Conservation (phyloP, 371 early-diverging fungal genomes). For the Mucor lusitanicus region DNA sequence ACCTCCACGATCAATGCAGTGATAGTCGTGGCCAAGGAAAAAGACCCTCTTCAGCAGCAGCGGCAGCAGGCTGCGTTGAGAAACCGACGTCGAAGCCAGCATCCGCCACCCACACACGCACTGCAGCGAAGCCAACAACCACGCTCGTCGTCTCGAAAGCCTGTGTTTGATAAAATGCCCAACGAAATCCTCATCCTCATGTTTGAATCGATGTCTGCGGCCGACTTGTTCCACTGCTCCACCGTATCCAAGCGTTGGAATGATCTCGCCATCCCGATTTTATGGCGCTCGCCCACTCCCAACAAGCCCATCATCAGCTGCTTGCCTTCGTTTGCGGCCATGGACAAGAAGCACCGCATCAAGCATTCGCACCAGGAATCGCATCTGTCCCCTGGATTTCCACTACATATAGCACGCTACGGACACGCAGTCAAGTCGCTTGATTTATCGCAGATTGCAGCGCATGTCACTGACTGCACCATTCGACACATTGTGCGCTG, state of each 20-base stretch:
- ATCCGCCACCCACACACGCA: background rate
- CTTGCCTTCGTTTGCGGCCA: conserved; percentile 13
- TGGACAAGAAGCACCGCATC: conserved; percentile 9
- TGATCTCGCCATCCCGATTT: conserved; percentile 32
- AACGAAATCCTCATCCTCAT: conserved; percentile 34
- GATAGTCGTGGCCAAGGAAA: conserved; percentile 11
- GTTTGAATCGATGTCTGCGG: conserved; percentile 22
- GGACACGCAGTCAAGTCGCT: conserved; percentile 31
- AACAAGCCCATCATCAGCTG: conserved; percentile 23
- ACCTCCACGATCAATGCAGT: conserved; percentile 18
- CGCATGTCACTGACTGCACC: conserved; percentile 30
- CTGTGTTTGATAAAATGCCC: conserved; percentile 18
- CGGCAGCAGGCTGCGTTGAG: background rate
- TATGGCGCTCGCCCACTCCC: conserved; percentile 39
- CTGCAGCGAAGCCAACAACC: background rate
- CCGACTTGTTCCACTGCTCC: conserved; percentile 28
- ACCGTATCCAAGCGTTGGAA: conserved; percentile 39
- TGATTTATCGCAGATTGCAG: conserved; percentile 19
- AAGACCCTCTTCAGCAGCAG: background rate
- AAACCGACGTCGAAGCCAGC: conserved; percentile 2
- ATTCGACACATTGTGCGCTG: conserved; percentile 27
- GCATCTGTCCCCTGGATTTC: conserved; percentile 21
- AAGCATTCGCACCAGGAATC: conserved; percentile 14
- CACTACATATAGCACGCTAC: conserved; percentile 29
- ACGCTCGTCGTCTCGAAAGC: background rate